Evolutionary conservation across 129 eudicot genomes (phyloP).

Genomic region (Flaveria brownii): DNA sequence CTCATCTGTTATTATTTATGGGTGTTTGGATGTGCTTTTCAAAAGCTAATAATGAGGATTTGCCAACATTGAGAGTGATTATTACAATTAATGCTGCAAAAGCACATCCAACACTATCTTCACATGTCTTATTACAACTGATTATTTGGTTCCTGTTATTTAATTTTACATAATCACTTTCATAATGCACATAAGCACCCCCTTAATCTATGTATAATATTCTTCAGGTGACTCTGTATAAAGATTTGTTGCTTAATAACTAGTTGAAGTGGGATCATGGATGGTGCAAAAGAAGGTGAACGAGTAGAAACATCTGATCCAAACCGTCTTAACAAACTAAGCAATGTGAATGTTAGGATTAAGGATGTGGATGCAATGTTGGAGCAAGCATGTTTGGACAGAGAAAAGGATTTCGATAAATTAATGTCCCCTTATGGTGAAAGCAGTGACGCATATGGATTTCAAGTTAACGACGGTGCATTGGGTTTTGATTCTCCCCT

Average conservation of each 20-base stretch:
- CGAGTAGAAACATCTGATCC: constrained; percentile 33
- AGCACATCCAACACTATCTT: too few relatives aligned
- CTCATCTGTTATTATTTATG: not conserved
- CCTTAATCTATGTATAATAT: not conserved
- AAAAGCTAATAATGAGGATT: too few relatives aligned
- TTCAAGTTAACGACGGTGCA: constrained; percentile 30
- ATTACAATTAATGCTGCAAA: not conserved
- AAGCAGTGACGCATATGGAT: constrained; percentile 38
- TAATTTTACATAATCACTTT: constrained; percentile 8
- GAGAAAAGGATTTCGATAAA: constrained; percentile 42
- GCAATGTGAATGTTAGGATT: constrained; percentile 26
- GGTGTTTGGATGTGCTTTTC: not conserved
- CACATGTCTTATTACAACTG: not conserved
- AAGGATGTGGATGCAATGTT: constrained; percentile 50
- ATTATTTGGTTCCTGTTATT: not conserved
- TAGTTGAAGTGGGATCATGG: constrained; percentile 32
- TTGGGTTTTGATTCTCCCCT: constrained; percentile 23
- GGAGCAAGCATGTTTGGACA: constrained; percentile 60
- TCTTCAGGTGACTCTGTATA: constrained; percentile 28
- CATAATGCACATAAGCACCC: not conserved
- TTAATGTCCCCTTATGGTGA: constrained; percentile 49
- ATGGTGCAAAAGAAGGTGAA: constrained; percentile 32
- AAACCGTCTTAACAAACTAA: constrained; percentile 21
- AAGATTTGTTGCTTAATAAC: constrained; percentile 23
- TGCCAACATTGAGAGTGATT: not conserved